phyloP scores from a whole-genome alignment of 768 basidiomycete species.

The Pleurotus tuber-regium region DNA sequence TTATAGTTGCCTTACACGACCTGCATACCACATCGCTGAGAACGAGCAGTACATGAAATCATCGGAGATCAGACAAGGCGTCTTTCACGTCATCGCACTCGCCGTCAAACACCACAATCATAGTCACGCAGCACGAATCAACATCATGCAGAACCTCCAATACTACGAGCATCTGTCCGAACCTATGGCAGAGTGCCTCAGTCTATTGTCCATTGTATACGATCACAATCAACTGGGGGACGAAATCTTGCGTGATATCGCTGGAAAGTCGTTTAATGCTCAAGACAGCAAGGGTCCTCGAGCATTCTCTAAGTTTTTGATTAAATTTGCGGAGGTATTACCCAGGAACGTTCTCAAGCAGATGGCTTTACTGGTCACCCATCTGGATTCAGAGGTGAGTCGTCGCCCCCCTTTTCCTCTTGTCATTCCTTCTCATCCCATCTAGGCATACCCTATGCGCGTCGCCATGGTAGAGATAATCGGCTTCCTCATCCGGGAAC shows the following conservation, averaged over 20 bases:
- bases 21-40: slow-evolving; percentile 85
- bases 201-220: slow-evolving; percentile 77
- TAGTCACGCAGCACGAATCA: slow-evolving; percentile 78
- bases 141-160: slow-evolving; percentile 87
- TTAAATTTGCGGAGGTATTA: slow-evolving; percentile 74
- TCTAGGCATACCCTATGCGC: slow-evolving; percentile 92
- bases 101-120: slow-evolving; percentile 93
- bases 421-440: neutral
- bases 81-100: slow-evolving; percentile 86
- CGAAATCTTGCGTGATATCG: slow-evolving; percentile 87
- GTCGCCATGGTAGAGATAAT: slow-evolving; percentile 92
- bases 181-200: slow-evolving; percentile 88
- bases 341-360: slow-evolving; percentile 87
- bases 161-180: slow-evolving; percentile 95
- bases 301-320: slow-evolving; percentile 81
- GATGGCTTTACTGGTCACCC: slow-evolving; percentile 77
- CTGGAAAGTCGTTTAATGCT: slow-evolving; percentile 69
- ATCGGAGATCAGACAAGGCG: slow-evolving; percentile 62
- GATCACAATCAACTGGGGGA: slow-evolving; percentile 89
- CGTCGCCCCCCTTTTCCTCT: neutral
- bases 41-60: slow-evolving; percentile 87
- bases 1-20: slow-evolving; percentile 80
- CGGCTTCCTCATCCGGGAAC: slow-evolving; percentile 79
- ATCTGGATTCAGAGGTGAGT: slow-evolving; percentile 88
- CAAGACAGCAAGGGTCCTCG: slow-evolving; percentile 88